Evolutionary conservation across 1,284 basidiomycete genomes (phyloP).

Genomic region (Ceratobasidium sp.): DNA sequence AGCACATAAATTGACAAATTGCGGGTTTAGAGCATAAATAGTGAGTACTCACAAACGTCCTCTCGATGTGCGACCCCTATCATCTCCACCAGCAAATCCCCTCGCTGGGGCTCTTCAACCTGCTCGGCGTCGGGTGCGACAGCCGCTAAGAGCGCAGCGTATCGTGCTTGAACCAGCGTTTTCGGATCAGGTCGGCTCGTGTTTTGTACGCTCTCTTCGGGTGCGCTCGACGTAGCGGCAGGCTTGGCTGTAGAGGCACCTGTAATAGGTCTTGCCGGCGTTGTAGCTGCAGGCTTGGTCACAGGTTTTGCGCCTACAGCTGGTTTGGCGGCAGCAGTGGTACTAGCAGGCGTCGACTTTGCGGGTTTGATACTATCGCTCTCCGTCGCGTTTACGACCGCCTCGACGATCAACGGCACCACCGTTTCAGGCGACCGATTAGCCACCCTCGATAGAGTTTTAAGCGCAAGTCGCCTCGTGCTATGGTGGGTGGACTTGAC

Average conservation of each 20-base stretch:
- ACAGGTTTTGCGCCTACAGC: slow-evolving; percentile 20
- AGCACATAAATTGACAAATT: not conserved
- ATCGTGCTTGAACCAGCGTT: slow-evolving; percentile 30
- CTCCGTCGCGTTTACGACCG: slow-evolving; percentile 19
- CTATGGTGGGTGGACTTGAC: slow-evolving; percentile 20
- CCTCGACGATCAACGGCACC: slow-evolving; percentile 18
- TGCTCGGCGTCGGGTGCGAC: slow-evolving; percentile 25
- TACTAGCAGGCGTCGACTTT: not conserved
- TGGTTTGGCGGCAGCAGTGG: slow-evolving; percentile 12
- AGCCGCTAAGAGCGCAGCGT: slow-evolving; percentile 40
- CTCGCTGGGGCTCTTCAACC: slow-evolving; percentile 53
- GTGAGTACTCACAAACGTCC: slow-evolving; percentile 65
- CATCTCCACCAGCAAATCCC: slow-evolving; percentile 67
- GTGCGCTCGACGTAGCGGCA: slow-evolving; percentile 45
- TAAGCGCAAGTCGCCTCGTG: slow-evolving; percentile 27
- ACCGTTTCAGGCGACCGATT: slow-evolving; percentile 1
- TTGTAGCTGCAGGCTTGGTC: slow-evolving; percentile 2
- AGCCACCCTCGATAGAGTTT: slow-evolving; percentile 5
- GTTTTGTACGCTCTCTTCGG: slow-evolving; percentile 40
- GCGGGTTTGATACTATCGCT: not conserved
- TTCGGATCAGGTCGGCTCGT: slow-evolving; percentile 38
- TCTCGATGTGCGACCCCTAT: slow-evolving; percentile 83
- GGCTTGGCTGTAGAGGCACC: slow-evolving; percentile 41
- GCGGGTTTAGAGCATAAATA: not conserved
- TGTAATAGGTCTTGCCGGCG: slow-evolving; percentile 18